These are phyloP conservation scores for Populus tomentosa DNA, from an alignment of 441 rosid species.

Conservation along the genomic window DNA sequence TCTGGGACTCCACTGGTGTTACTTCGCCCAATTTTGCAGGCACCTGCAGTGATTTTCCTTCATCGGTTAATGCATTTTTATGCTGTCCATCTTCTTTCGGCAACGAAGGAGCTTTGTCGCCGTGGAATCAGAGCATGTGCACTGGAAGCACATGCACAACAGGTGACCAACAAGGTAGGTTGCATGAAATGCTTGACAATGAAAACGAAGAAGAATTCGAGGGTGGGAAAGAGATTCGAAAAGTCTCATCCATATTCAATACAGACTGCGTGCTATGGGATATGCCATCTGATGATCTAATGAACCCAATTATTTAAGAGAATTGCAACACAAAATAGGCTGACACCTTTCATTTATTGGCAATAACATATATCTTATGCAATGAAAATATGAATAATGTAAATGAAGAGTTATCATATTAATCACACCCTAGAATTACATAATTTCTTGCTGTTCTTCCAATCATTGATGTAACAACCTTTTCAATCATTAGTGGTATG, in stretches of 20 bases:
- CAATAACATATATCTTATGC: slow-evolving; percentile 20
- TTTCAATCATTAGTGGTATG: background rate
- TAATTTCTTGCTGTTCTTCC: slow-evolving; percentile 25
- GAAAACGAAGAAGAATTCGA: slow-evolving; percentile 41
- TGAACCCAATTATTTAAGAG: slow-evolving; percentile 39
- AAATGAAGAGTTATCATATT: slow-evolving; percentile 16
- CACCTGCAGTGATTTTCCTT: slow-evolving; percentile 34
- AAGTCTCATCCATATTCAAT: slow-evolving; percentile 40
- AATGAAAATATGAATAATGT: slow-evolving; percentile 26
- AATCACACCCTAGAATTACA: slow-evolving; percentile 13
- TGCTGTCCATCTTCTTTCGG: slow-evolving; percentile 37
- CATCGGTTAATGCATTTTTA: slow-evolving; percentile 29
- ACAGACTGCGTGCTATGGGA: slow-evolving; percentile 62
- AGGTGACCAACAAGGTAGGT: slow-evolving; percentile 35
- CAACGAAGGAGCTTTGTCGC: slow-evolving; percentile 44
- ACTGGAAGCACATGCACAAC: slow-evolving; percentile 52
- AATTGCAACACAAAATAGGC: slow-evolving; percentile 2
- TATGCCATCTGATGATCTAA: slow-evolving; percentile 51
- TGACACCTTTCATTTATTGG: slow-evolving; percentile 13
- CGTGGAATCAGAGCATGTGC: slow-evolving; percentile 57
- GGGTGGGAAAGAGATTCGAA: slow-evolving; percentile 39
- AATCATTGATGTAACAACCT: slow-evolving; percentile 9
- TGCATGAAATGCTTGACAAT: slow-evolving; percentile 27
- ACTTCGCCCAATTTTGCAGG: slow-evolving; percentile 33
- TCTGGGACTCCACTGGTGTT: slow-evolving; percentile 33